A percentile compares a stretch with the other conserved stretches of the same genome.
These are phyloP conservation scores for Pseudonitzschia delicatissima DNA, from an alignment of 108 stramenopile genomes.

Conservation along the genomic window DNA sequence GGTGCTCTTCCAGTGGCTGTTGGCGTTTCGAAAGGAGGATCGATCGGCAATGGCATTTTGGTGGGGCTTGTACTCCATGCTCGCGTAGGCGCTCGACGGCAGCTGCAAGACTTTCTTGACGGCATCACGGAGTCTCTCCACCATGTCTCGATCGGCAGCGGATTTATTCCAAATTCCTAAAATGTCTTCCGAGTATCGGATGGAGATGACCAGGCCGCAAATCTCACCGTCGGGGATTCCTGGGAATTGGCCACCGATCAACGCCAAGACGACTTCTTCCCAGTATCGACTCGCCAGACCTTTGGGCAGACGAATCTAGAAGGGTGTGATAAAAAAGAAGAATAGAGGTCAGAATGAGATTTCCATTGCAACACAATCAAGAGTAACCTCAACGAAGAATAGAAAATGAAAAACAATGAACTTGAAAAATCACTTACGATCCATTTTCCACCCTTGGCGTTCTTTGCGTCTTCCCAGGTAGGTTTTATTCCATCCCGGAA, in stretches of 20 bases:
- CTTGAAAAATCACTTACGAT: conserved; percentile 50
- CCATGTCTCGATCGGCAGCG: conserved; percentile 67
- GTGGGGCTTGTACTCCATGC: conserved; percentile 85
- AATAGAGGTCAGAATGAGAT: background rate
- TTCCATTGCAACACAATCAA: background rate
- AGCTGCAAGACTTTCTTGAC: conserved; percentile 83
- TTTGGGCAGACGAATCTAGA: conserved; percentile 64
- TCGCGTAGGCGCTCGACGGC: conserved; percentile 51
- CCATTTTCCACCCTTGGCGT: conserved; percentile 92
- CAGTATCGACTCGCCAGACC: conserved; percentile 84
- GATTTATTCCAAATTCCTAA: conserved; percentile 91
- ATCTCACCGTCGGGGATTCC: conserved; percentile 82
- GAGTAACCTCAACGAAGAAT: background rate
- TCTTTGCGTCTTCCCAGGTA: conserved; percentile 94
- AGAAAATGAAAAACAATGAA: background rate
- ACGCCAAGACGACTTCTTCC: conserved; percentile 92
- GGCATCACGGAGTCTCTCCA: conserved; percentile 76
- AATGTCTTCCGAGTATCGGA: conserved; percentile 92
- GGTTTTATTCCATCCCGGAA: conserved; percentile 95
- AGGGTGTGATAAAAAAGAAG: background rate
- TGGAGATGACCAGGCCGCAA: conserved; percentile 90
- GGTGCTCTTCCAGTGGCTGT: background rate
- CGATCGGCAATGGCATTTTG: conserved; percentile 60
- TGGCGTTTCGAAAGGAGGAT: conserved; percentile 76
- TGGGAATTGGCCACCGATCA: conserved; percentile 92